A percentile compares a stretch with the other conserved stretches of the same genome.
phyloP scores from a whole-genome alignment of 192 early-diverging fungal species.

The Gonapodya sp. region DNA sequence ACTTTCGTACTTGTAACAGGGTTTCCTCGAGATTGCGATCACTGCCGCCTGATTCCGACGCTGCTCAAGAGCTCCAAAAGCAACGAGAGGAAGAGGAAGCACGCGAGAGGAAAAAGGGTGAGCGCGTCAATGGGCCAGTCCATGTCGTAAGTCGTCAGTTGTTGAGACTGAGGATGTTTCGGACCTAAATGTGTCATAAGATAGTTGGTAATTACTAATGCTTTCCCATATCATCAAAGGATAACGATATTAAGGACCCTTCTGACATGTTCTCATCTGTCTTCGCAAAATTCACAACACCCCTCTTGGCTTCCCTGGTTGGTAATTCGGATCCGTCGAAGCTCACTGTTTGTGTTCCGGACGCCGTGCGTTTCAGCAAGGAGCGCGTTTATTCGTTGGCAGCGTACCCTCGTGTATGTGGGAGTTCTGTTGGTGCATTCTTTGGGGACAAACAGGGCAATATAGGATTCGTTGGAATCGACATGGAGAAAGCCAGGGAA shows the following conservation, averaged over 20 bases:
- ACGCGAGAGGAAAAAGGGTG: background rate
- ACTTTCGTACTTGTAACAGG: background rate
- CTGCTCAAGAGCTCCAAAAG: background rate
- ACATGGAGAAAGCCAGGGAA: background rate
- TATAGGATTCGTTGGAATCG: background rate
- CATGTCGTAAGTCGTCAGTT: background rate
- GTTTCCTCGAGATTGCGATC: background rate
- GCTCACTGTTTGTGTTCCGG: background rate
- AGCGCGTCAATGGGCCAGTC: background rate
- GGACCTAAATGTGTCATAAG: no score
- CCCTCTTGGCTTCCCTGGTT: background rate
- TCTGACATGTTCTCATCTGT: background rate
- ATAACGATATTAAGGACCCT: background rate
- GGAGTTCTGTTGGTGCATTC: background rate
- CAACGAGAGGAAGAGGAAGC: background rate
- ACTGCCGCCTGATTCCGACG: background rate
- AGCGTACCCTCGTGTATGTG: background rate
- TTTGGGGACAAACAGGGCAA: conserved; percentile 8
- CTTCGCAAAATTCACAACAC: background rate
- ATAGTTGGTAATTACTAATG: no score
- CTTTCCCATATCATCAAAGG: no score
- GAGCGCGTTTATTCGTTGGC: conserved; percentile 7
- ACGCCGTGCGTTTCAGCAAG: conserved; percentile 3
- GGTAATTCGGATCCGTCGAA: background rate
- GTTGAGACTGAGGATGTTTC: no score